A percentile compares a stretch with the other conserved stretches of the same genome.
Conservation (phyloP, 1,284 basidiomycete species). For the Caloboletus firmus region DNA sequence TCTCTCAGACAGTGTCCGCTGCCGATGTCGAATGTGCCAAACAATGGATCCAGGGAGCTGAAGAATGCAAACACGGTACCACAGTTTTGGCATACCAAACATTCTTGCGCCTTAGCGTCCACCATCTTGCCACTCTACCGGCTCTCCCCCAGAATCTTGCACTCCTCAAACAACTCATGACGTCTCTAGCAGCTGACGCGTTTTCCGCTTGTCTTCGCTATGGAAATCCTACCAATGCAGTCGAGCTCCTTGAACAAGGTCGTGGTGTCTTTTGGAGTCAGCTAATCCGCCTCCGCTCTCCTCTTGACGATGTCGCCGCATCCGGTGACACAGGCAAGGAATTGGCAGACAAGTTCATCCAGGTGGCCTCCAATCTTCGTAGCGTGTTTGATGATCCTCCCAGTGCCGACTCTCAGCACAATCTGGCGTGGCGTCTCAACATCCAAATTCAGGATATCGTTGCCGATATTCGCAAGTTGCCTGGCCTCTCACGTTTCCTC, state of each 20-base stretch:
- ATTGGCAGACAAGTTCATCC: not conserved
- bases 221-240: not conserved
- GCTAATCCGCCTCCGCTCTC: not conserved
- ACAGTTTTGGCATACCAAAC: not conserved
- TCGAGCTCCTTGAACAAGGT: conserved; percentile 1
- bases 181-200: not conserved
- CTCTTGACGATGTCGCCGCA: not conserved
- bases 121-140: not conserved
- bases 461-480: not conserved
- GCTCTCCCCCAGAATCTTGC: not conserved
- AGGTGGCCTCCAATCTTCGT: not conserved
- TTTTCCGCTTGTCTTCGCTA: not conserved
- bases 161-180: not conserved
- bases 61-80: not conserved
- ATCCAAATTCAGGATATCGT: not conserved
- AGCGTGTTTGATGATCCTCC: not conserved
- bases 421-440: not conserved
- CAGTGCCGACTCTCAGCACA: not conserved
- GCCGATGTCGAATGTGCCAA: not conserved
- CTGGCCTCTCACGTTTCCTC: too few species aligned
- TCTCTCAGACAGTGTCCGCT: not conserved
- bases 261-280: too few species aligned
- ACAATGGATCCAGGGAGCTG: not conserved
- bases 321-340: not conserved
- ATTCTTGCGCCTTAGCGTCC: not conserved